Base-by-base conservation (phyloP, 176 grass and related monocot genomes). In the Triticum urartu region DNA sequence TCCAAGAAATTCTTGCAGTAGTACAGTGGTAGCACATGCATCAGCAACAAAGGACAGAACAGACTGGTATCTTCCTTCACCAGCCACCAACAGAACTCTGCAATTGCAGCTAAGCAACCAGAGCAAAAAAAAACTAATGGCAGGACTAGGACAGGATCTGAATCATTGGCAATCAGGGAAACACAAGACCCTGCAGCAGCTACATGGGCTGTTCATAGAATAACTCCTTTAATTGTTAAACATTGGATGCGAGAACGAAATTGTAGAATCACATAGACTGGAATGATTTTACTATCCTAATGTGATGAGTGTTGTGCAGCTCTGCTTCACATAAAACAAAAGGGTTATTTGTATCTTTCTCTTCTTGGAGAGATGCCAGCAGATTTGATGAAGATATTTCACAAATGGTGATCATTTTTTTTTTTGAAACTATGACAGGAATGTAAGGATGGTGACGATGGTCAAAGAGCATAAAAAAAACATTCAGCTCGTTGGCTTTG, bases 41-140 rank as follows among this genome's bases (percentile, higher is more conserved):
- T 47, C 77, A 68, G 64, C 45, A n/a, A 52, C 25, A 82, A 83
- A 82, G 52, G 75, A 87, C 18, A 75, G n/a, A 52, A 33, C 61
- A 34, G 17, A 62, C 4, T 84, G 28, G 70, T 73, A 28, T 81
- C 40, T 68, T 50, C 24, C 24, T 65, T 65, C 63, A 65, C 25
- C 63, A 14, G 17, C 45, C 18, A 81, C 79, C 64, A 14, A 34
- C 26, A 43, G 4, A 7, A 64, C 36, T 21, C 20, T 84, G 68
- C 68, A 63, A 64, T 43, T 45, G 5, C 70, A 84, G 56, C 36
- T 81, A 42, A 84, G 43, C 56, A 62, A 21, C 36, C 82, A 75
- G 15, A 75, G 20, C 36, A 45, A 61, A 28, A 11, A 1, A 14
- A 48, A 43, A 48, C 5, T 40, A 56, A 14, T 40, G 80, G 30